These are phyloP conservation scores for Brettanomyces sp. DNA, from an alignment of 805 yeast genomes.

Conservation along the genomic window DNA sequence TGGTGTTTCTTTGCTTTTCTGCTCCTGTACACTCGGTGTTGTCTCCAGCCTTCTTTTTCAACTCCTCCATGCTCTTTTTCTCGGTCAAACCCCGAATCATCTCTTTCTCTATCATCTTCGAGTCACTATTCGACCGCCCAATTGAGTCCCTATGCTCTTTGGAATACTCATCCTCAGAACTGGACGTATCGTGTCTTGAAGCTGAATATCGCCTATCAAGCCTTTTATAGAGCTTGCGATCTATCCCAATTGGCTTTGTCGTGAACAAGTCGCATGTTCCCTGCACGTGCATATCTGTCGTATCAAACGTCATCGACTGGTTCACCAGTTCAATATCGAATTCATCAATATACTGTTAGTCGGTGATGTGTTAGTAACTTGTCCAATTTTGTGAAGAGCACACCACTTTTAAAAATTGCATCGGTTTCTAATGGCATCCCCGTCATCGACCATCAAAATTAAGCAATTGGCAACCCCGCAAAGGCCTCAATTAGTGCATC, in stretches of 20 bases:
- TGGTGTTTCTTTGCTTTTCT: not conserved
- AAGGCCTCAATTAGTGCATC: too few relatives aligned
- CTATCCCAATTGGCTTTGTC: slow-evolving; percentile 87
- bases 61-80: not conserved
- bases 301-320: slow-evolving; percentile 73
- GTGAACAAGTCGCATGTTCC: slow-evolving; percentile 94
- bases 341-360: slow-evolving; percentile 72
- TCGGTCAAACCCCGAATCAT: not conserved
- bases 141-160: not conserved
- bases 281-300: slow-evolving; percentile 63
- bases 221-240: slow-evolving; percentile 78
- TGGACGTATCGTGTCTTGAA: not conserved
- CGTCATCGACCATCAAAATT: too few relatives aligned
- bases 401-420: too few relatives aligned
- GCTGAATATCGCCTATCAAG: slow-evolving; percentile 53
- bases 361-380: not conserved
- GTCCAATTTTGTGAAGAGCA: too few relatives aligned
- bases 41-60: not conserved
- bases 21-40: not conserved
- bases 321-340: slow-evolving; percentile 87
- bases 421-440: too few relatives aligned
- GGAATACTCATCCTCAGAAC: slow-evolving; percentile 2
- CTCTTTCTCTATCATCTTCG: not conserved
- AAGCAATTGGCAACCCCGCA: too few relatives aligned
- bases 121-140: not conserved